Evolutionary conservation across 805 yeast genomes (phyloP).

Genomic region (Wickerhamomyces bovis): DNA sequence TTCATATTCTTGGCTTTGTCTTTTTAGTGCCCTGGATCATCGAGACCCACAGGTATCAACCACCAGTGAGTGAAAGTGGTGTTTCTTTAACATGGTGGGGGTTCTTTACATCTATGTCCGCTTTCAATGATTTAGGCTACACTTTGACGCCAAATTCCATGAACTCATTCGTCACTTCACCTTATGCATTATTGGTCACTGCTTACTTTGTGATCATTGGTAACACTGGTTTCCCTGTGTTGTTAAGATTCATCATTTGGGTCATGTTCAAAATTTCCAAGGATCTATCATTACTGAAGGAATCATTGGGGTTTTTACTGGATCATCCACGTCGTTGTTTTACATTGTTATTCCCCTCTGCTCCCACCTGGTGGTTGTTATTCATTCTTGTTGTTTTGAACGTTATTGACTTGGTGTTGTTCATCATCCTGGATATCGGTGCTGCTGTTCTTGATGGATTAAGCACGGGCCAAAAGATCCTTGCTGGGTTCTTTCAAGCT

Average conservation of each 20-base stretch:
- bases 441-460: conserved; percentile 45
- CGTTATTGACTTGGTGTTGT: conserved; percentile 71
- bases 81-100: conserved; percentile 90
- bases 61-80: conserved; percentile 46
- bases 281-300: conserved; percentile 56
- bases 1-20: conserved; percentile 51
- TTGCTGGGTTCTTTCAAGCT: conserved; percentile 87
- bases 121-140: conserved; percentile 82
- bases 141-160: conserved; percentile 81
- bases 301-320: conserved; percentile 76
- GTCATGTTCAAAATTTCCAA: conserved; percentile 58
- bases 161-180: conserved; percentile 55
- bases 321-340: conserved; percentile 98
- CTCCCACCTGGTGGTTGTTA: conserved; percentile 93
- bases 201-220: conserved; percentile 81
- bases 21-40: conserved; percentile 60
- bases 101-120: conserved; percentile 70
- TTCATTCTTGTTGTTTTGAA: conserved; percentile 68
- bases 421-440: conserved; percentile 69
- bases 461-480: conserved; percentile 60
- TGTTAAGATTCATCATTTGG: conserved; percentile 82
- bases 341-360: conserved; percentile 83
- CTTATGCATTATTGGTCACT: conserved; percentile 57
- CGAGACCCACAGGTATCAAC: conserved; percentile 34
- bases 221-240: conserved; percentile 89